Base-by-base conservation (phyloP, 495 filamentous ascomycete genomes). In the Poronia punctata region DNA sequence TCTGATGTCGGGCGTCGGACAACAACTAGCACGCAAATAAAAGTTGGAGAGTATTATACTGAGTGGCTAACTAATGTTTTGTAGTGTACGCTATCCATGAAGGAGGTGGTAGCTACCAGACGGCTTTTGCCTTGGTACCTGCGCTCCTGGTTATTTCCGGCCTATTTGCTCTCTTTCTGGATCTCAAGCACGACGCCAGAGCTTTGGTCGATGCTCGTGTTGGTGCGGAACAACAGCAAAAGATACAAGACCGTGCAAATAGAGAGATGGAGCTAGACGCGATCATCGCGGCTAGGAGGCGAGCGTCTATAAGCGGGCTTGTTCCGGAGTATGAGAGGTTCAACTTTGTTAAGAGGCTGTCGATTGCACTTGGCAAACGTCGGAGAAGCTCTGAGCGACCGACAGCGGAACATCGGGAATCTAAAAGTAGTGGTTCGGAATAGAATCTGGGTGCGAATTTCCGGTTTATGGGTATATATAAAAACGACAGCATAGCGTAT, bases 121-220 rank as follows among this genome's bases (percentile, higher is more conserved):
- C 54, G 3, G 49, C 57, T 0, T 65, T 65, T 19, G 49, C 56
- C 3, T 18, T 68, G 0, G 59, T 68, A 0, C 52, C 65, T 7
- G 63, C 44, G 10, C 30, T 70, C 22, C 46, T 67, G 14, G 52
- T 55, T 0, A 43, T 52, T 5, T 51, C 59, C 2, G 42, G 57
- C n/a, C 38, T 61, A 11, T 66, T 59, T 40, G 61, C 67, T 2
- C 36, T 62, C 9, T 67, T 68, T 21, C 40, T 71, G 20, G 54
- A 58, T n/a, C 17, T 58, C 27, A 59, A 62, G 16, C 45, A 21
- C 15, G 65, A 66, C 35, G 67, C 61, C 4, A 54, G 56, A 40
- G 38, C 28, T 3, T 40, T 71, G 40, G 64, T 64, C 4, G 67
- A 70, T 43, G 50, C 56, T 24, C 59, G 55, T 18, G 44, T 52